phyloP scores from a whole-genome alignment of 352 stramenopile genomes.

The Phytophthora brassicae region DNA sequence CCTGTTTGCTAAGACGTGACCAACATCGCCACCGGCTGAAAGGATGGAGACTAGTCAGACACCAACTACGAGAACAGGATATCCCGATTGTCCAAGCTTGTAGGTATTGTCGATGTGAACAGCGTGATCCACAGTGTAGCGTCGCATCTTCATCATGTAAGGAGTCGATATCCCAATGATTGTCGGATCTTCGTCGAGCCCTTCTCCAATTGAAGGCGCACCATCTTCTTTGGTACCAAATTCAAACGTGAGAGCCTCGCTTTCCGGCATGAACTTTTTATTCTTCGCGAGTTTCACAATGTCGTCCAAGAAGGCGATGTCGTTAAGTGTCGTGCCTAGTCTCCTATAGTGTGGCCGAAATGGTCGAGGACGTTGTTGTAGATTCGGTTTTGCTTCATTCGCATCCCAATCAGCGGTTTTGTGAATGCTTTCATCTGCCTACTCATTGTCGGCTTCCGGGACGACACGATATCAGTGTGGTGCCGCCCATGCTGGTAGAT shows the following conservation, averaged over 20 bases:
- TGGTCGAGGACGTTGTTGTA: conserved; percentile 9
- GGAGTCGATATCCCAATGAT: conserved; percentile 5
- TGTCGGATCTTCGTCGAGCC: not conserved
- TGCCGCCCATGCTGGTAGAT: no score
- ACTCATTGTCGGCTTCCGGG: not conserved
- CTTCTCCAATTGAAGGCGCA: not conserved
- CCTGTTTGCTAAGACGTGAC: not conserved
- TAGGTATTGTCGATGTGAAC: conserved; percentile 10
- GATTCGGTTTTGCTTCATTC: conserved; percentile 5
- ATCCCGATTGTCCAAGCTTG: conserved; percentile 3
- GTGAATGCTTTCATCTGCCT: conserved; percentile 2
- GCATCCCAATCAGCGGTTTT: not conserved
- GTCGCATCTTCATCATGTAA: conserved; percentile 7
- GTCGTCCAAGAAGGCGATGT: not conserved
- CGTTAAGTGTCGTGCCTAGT: not conserved
- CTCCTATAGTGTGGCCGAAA: not conserved
- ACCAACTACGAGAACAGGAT: not conserved
- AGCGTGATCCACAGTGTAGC: not conserved
- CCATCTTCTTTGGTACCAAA: not conserved
- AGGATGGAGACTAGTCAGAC: not conserved
- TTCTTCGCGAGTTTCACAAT: not conserved
- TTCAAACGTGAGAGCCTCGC: not conserved
- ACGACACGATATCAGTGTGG: not conserved
- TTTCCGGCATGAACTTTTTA: not conserved
- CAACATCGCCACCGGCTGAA: not conserved